Conservation (phyloP, 106 monocot species). For the Allium cepa region DNA sequence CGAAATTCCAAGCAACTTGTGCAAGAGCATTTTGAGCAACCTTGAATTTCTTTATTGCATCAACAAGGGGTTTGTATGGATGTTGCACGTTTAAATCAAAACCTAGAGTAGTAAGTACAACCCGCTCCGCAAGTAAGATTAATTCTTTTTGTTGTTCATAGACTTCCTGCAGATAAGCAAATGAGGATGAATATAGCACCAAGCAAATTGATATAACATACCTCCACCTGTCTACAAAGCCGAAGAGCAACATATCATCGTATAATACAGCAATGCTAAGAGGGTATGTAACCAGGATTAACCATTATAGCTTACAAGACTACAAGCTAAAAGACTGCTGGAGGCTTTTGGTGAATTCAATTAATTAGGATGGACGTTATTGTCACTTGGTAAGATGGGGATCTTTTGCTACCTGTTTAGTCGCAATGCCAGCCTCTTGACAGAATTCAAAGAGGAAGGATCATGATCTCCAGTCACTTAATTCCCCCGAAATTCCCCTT, state of each 20-base stretch:
- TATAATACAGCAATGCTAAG: too few species aligned
- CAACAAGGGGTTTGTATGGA: constrained; percentile 91
- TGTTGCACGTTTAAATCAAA: constrained; percentile 94
- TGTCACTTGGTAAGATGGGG: too few species aligned
- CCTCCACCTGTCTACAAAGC: not conserved
- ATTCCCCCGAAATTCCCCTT: too few species aligned
- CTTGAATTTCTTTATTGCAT: constrained; percentile 97
- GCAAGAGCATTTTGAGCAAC: constrained; percentile 96
- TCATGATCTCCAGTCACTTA: too few species aligned
- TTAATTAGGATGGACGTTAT: too few species aligned
- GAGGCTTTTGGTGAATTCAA: too few species aligned
- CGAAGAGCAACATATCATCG: not conserved
- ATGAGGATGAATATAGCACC: not conserved
- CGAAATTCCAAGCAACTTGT: constrained; percentile 99
- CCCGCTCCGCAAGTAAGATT: constrained; percentile 77
- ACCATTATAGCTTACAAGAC: too few species aligned
- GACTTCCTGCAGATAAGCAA: constrained; percentile 50
- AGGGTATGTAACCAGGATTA: too few species aligned
- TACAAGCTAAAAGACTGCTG: too few species aligned
- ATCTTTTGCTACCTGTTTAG: too few species aligned
- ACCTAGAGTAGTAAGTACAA: constrained; percentile 87
- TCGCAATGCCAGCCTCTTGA: too few species aligned
- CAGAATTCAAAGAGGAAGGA: too few species aligned
- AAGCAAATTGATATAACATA: not conserved
- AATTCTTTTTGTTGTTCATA: constrained; percentile 96